Base-by-base conservation (phyloP, 208 protist species). In the Spongospora subterranea region DNA sequence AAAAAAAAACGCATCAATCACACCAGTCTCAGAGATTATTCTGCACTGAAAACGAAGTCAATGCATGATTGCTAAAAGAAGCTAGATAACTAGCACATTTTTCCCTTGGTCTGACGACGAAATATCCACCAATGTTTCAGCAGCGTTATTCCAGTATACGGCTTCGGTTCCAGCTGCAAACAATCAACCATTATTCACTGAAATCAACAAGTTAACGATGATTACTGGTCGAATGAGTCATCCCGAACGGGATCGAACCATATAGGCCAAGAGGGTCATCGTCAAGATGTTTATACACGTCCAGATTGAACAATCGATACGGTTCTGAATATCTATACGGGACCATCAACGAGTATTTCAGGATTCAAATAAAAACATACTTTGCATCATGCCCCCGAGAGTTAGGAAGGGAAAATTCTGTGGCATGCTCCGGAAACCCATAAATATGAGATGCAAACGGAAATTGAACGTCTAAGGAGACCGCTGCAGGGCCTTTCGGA, bases 1-100 rank as follows among this genome's bases (percentile, higher is more conserved):
- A n/a, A 99, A 92, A 38, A 99, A 94, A 91, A 99, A 99, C 0
- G 98, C 71, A 92, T 99, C 98, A 0, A 99, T 93, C 0, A 97
- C 91, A 53, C 98, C 98, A 46, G 91, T 94, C 92, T 99, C 97
- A 35, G 94, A 92, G 43, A 97, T 94, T 97, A 98, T 99, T 40
- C 96, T 92, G 29, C 96, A 94, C 40, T 35, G 0, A 45, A 13
- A 40, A 89, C 0, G 29, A 32, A 46, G 35, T 91, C 76, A 91
- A 50, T 24, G 40, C 90, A 90, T 54, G 17, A 90, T 39, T 90
- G 50, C 50, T 60, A 24, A 60, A 60, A 60, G 24, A 60, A 29
- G 50, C 13, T 29, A 92, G 17, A 54, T 1, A 93, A 76, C 45
- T 88, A 40, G 45, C 50, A 6, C 88, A 35, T n/a, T 45, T 66